These are phyloP conservation scores for Salix exigua DNA, from an alignment of 345 rosid genomes.

Conservation along the genomic window DNA sequence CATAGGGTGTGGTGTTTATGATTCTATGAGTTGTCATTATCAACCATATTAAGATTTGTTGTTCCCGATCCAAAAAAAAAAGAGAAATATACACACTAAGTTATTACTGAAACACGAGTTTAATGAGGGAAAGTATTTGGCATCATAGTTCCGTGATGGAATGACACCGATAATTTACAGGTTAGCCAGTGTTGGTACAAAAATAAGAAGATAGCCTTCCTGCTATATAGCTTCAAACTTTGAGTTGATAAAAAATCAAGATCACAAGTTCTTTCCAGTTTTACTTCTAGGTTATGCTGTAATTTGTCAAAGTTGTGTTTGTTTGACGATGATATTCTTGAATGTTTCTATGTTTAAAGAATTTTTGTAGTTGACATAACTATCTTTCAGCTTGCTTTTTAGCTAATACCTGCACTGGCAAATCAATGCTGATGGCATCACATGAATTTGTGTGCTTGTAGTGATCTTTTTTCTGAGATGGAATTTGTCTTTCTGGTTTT, in stretches of 20 bases:
- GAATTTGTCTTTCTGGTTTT: constrained; percentile 14
- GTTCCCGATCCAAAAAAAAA: neutral
- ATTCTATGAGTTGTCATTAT: neutral
- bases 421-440: neutral
- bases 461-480: constrained; percentile 4
- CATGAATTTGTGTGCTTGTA: neutral
- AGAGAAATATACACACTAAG: neutral
- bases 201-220: neutral
- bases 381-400: neutral
- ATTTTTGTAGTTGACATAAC: neutral
- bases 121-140: neutral
- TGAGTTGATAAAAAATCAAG: neutral
- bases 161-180: neutral
- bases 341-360: neutral
- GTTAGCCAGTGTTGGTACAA: neutral
- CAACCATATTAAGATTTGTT: neutral
- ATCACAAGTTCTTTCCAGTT: neutral
- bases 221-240: neutral
- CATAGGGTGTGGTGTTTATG: neutral
- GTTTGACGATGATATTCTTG: neutral
- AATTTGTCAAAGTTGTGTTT: neutral
- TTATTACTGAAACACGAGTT: neutral
- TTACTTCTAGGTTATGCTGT: neutral
- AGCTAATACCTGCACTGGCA: neutral
- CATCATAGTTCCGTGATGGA: neutral